Percentiles rank a stretch among this genome's conserved stretches.
Conservation (phyloP, 306 rosid genomes). For the Cicer bijugum region DNA sequence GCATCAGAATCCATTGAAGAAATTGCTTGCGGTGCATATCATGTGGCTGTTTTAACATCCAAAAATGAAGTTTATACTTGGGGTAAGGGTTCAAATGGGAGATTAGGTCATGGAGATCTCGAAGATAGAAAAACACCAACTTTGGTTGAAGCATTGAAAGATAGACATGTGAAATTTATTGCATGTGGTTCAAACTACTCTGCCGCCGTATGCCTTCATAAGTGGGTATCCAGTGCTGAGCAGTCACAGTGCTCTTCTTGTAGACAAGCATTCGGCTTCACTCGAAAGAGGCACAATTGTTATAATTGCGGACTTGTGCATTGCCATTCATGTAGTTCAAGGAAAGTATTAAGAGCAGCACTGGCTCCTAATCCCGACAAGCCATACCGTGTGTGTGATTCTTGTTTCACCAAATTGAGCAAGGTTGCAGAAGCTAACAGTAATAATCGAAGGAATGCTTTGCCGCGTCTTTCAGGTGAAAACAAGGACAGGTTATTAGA, state of each 20-base stretch:
- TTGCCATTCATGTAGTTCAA: conserved; percentile 98
- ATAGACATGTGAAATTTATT: conserved; percentile 85
- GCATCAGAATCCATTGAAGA: conserved; percentile 74
- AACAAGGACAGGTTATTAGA: conserved; percentile 92
- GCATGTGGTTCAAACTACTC: conserved; percentile 91
- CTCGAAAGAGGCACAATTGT: conserved; percentile 96
- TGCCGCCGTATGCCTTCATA: conserved; percentile 98
- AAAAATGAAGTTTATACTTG: conserved; percentile 97
- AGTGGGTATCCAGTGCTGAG: conserved; percentile 94
- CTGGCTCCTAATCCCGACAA: conserved; percentile 86
- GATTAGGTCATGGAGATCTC: conserved; percentile 96
- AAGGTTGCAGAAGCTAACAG: conserved; percentile 75
- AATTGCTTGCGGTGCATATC: conserved; percentile 96
- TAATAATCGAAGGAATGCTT: conserved; percentile 62
- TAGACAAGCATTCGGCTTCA: conserved; percentile 97
- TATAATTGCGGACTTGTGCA: conserved; percentile 99
- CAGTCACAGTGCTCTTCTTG: conserved; percentile 97
- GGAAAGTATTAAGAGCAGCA: conserved; percentile 89
- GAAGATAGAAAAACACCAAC: conserved; percentile 94
- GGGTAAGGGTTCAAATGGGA: conserved; percentile 99
- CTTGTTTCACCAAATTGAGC: conserved; percentile 82
- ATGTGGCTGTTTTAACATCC: conserved; percentile 84
- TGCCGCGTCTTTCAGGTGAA: conserved; percentile 94
- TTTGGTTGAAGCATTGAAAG: conserved; percentile 87
- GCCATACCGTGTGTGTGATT: conserved; percentile 91